Base-by-base conservation (phyloP, 2,329 filamentous ascomycete species). In the Pseudocercospora cruenta region DNA sequence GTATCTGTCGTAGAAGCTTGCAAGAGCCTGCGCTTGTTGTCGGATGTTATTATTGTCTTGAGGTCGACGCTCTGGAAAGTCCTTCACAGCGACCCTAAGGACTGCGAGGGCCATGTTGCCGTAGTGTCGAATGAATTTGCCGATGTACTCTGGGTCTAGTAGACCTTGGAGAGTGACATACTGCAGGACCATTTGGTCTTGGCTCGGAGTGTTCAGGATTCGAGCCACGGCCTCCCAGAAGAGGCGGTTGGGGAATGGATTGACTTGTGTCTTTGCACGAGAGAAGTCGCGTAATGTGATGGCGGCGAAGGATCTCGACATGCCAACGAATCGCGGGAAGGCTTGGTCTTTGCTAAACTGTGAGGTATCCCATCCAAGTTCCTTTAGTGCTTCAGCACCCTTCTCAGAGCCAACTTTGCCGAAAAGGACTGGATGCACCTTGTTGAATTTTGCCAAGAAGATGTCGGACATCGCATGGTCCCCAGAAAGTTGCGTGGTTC, bases 251-350 rank as follows among this genome's bases (percentile, higher is more conserved):
- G 90, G 93, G 79, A 87, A 95, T 0, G 90, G 93, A 71, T 94
- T 96, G 22, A 76, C 74, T 54, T 82, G 83, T 69, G 88, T 88
- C 69, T 87, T 90, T 26, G 55, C 55, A 24, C 55, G 33, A 68
- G 87, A 87, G 75, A 96, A 97, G 77, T 96, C 92, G 57, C 94
- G 89, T 8, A 97, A 83, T 1, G 92, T 88, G 43, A 98, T 84
- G 1, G 94, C 88, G 0, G 93, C 92, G 75, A 91, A 99, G 0
- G 94, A 94, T 8, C 64, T 49, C 16, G 64, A 63, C 47, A 66
- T 53, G 9, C 60, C 64, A 58, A 62, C 47, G 16, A 66, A 66
- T 21, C 28, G 31, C 2, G 26, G 26, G 33, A 58, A 58, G n/a
- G 55, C 55, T 19, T 58, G 28, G 28, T 58, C 55, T 26, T 58